phyloP scores from a whole-genome alignment of 306 rosid genomes.

The Leucaena leucocephala region DNA sequence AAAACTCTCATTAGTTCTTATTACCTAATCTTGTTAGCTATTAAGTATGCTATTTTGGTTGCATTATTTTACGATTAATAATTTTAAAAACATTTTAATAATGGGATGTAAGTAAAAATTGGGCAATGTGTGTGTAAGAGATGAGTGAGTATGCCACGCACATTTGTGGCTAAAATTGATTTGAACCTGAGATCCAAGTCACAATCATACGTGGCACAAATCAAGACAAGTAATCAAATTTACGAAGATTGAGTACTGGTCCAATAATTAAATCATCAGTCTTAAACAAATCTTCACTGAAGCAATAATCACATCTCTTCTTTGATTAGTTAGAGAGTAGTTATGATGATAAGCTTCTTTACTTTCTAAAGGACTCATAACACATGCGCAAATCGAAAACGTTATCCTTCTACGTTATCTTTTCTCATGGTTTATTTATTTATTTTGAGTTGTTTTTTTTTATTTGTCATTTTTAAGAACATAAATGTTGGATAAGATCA shows the following conservation, averaged over 20 bases:
- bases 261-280: neutral
- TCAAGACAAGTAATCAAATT: neutral
- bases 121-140: neutral
- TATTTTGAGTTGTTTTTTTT: no score
- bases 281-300: neutral
- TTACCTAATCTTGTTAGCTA: no score
- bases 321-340: slow-evolving; percentile 2
- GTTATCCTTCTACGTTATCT: neutral
- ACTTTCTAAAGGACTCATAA: no score
- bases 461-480: no score
- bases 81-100: no score
- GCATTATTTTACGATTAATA: no score
- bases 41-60: no score
- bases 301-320: neutral
- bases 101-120: no score
- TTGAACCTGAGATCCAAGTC: slow-evolving; percentile 19
- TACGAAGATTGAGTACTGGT: neutral
- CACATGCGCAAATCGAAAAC: neutral
- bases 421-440: no score
- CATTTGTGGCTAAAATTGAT: slow-evolving; percentile 12
- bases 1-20: no score
- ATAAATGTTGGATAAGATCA: no score
- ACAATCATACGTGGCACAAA: slow-evolving; percentile 4
- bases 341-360: slow-evolving; percentile 19
- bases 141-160: slow-evolving; percentile 34